These are phyloP conservation scores for Pythium plurisporium DNA, from an alignment of 352 stramenopile genomes.

Conservation along the genomic window DNA sequence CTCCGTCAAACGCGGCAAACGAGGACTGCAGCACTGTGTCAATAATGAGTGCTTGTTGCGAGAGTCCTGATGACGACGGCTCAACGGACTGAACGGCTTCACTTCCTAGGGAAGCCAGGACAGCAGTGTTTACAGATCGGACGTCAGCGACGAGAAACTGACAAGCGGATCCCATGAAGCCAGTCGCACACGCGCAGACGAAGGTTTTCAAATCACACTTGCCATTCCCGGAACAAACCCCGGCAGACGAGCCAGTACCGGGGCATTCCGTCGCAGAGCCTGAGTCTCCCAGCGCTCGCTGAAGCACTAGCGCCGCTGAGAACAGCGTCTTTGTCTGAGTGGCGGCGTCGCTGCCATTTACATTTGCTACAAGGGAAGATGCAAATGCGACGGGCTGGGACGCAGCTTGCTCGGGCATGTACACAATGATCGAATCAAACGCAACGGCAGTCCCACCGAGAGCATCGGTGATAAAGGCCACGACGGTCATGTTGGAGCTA, in stretches of 20 bases:
- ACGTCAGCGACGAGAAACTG: constrained; percentile 32
- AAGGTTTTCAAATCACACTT: constrained; percentile 26
- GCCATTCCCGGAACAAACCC: constrained; percentile 31
- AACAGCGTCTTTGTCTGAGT: constrained; percentile 35
- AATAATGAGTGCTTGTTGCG: constrained; percentile 47
- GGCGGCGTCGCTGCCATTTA: constrained; percentile 19
- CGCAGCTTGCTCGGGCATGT: constrained; percentile 31
- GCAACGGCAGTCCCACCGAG: constrained; percentile 37
- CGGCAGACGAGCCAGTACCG: not conserved
- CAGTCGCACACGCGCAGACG: constrained; percentile 30
- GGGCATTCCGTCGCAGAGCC: constrained; percentile 8
- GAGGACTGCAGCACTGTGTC: constrained; percentile 39
- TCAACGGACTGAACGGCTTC: constrained; percentile 27
- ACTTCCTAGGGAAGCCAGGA: constrained; percentile 37
- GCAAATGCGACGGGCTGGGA: constrained; percentile 36
- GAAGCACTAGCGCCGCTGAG: constrained; percentile 40
- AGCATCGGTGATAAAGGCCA: constrained; percentile 52
- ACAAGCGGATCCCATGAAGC: constrained; percentile 43
- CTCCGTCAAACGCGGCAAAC: constrained; percentile 28
- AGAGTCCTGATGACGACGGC: constrained; percentile 38
- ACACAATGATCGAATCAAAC: constrained; percentile 33
- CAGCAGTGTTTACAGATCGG: constrained; percentile 33
- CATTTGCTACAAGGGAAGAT: constrained; percentile 24
- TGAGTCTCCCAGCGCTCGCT: constrained; percentile 25
- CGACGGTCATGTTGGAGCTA: constrained; percentile 37